Conservation (phyloP, 2,329 filamentous ascomycete species). For the Exophiala xenobiotica region DNA sequence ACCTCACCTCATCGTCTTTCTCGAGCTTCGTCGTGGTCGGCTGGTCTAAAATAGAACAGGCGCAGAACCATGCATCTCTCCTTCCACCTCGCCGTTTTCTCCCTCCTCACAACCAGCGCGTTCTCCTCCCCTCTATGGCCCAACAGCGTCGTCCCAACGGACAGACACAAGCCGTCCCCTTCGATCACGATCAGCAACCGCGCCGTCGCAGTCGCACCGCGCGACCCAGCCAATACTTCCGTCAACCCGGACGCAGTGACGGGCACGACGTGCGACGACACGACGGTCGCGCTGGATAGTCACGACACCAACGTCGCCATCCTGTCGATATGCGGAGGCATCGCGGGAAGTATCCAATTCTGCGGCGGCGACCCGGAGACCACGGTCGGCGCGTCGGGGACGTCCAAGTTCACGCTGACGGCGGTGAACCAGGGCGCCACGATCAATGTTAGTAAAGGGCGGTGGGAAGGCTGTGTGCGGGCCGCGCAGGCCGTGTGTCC, state of each 20-base stretch:
- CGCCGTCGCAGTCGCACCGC: not conserved
- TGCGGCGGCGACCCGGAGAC: conserved; percentile 48
- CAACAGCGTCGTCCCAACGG: not conserved
- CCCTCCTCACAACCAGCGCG: not conserved
- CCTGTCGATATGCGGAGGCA: conserved; percentile 52
- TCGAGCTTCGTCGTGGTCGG: too few species aligned
- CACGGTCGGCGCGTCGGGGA: conserved; percentile 50
- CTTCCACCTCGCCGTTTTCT: not conserved
- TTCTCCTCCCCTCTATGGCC: not conserved
- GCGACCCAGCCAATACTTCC: conserved; percentile 24
- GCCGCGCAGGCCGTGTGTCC: conserved; percentile 54
- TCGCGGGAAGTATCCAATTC: conserved; percentile 47
- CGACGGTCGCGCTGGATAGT: conserved; percentile 45
- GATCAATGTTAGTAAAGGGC: conserved; percentile 55
- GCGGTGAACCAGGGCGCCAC: conserved; percentile 43
- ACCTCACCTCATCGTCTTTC: too few species aligned
- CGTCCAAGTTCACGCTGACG: conserved; percentile 50
- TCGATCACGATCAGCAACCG: not conserved
- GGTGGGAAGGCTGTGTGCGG: conserved; percentile 56
- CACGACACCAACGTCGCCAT: conserved; percentile 53
- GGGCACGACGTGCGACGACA: conserved; percentile 36
- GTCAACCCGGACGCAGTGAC: conserved; percentile 36
- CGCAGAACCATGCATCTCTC: not conserved
- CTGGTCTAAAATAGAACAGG: not conserved
- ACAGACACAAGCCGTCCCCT: not conserved